These are phyloP conservation scores for Herpotrichia juniperi DNA, from an alignment of 2,329 filamentous ascomycete genomes.

Conservation along the genomic window DNA sequence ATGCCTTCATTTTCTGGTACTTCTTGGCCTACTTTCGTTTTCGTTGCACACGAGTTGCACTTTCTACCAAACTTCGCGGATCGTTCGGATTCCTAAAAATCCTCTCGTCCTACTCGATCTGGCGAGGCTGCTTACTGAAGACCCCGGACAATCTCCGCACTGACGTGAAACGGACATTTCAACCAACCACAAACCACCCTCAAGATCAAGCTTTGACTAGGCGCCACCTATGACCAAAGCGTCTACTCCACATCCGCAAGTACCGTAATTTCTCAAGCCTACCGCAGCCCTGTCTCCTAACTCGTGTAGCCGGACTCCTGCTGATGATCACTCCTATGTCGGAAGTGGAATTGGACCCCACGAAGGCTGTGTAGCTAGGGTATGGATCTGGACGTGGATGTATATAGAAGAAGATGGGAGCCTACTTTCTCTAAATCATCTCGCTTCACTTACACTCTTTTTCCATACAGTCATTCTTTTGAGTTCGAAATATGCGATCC, in stretches of 20 bases:
- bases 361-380: too few relatives aligned
- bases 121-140: background rate
- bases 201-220: background rate
- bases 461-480: conserved; percentile 12
- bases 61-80: background rate
- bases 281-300: background rate
- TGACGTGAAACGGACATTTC: conserved; percentile 2
- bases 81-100: background rate
- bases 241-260: background rate
- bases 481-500: conserved; percentile 13
- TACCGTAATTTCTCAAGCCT: background rate
- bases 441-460: conserved; percentile 3
- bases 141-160: conserved; percentile 2
- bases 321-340: too few relatives aligned
- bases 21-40: background rate
- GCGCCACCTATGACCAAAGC: background rate
- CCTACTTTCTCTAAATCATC: background rate
- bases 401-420: background rate
- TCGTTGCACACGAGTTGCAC: background rate
- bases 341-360: too few relatives aligned
- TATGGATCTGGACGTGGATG: background rate
- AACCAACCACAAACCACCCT: background rate
- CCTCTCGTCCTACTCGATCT: background rate
- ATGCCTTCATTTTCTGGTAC: too few relatives aligned
- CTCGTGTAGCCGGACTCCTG: background rate